A percentile compares a stretch with the other conserved stretches of the same genome.
Evolutionary conservation across 2,329 filamentous ascomycete genomes (phyloP).

Genomic region (Cytospora piceae): DNA sequence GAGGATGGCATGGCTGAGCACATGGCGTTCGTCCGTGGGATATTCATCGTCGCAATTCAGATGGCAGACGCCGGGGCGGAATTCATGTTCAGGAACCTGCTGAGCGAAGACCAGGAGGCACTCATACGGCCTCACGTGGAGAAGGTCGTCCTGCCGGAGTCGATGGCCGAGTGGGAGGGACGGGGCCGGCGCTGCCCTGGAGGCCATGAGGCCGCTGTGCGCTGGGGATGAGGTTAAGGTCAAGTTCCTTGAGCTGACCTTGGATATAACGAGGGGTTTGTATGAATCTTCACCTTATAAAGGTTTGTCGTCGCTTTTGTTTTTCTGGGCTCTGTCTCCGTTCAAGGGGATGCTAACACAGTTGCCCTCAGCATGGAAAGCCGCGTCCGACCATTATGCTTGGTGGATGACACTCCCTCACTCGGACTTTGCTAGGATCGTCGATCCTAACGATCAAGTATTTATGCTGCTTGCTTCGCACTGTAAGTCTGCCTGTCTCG

Average conservation of each 20-base stretch:
- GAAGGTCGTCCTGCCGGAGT: slow-evolving; percentile 44
- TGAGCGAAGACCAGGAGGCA: slow-evolving; percentile 46
- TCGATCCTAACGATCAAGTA: slow-evolving; percentile 51
- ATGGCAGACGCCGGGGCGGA: slow-evolving; percentile 54
- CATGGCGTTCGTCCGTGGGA: slow-evolving; percentile 63
- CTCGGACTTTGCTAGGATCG: slow-evolving; percentile 53
- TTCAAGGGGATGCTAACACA: not conserved
- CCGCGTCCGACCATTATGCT: slow-evolving; percentile 53
- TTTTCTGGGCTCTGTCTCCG: not conserved
- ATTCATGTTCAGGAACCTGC: slow-evolving; percentile 54
- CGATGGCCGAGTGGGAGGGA: slow-evolving; percentile 52
- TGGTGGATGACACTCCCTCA: slow-evolving; percentile 65
- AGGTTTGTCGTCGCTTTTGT: slow-evolving; percentile 44
- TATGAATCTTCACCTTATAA: slow-evolving; percentile 54
- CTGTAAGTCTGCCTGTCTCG: slow-evolving; percentile 38
- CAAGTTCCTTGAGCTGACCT: slow-evolving; percentile 50
- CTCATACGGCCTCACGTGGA: slow-evolving; percentile 51
- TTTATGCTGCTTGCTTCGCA: slow-evolving; percentile 55
- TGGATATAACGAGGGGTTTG: slow-evolving; percentile 54
- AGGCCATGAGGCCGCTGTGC: slow-evolving; percentile 49
- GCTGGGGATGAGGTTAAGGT: slow-evolving; percentile 45
- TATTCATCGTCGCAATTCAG: slow-evolving; percentile 58
- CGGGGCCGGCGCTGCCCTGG: slow-evolving; percentile 49
- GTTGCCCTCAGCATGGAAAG: slow-evolving; percentile 49
- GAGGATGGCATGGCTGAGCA: slow-evolving; percentile 63